Base-by-base conservation (phyloP, 768 basidiomycete species). In the Lepiota venenata region DNA sequence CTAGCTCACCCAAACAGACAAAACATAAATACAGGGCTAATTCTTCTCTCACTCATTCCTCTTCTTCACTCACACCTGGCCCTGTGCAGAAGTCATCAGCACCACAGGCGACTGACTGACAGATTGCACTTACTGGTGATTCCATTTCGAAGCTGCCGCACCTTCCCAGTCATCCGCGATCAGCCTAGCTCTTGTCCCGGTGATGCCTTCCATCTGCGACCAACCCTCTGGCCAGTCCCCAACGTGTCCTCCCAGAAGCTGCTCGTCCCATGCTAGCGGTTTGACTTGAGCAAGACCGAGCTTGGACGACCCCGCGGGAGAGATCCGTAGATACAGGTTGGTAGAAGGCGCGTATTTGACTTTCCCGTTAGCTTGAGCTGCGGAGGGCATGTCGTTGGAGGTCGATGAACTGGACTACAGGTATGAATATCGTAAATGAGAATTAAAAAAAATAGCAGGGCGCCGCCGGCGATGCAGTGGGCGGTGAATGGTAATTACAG, bases 111-210 rank as follows among this genome's bases (percentile, higher is more conserved):
- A 14, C 36, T 27, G 12, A 11, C 21, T 2, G 16, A 46, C 37
- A 16, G 37, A 54, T 39, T 29, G 38, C n/a, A 8, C 52, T 15
- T 47, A 54, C 52, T 44, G 38, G 42, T 27, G 25, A 12, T 25
- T 39, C 52, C 52, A 54, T 41, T 54, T 54, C 16, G 52, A 54
- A 15, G 45, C 32, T 47, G 22, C 32, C 32, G 32, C 20, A 32
- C 52, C 52, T 16, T 54, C 52, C 52, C 52, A 54, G 16, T 54
- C 45, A 47, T 54, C 52, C 14, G 44, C 52, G 11, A 54, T 40
- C 22, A 54, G 22, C 45, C 52, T 46, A 14, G 52, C 22, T 16
- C 52, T 54, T 16, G 52, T 27, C 18, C 52, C 52, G 4, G 52
- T 47, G 12, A 54, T 47, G 16, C 45, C 45, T 25, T 18, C 29